Conservation (phyloP, 345 rosid genomes). For the Citropsis articulata region DNA sequence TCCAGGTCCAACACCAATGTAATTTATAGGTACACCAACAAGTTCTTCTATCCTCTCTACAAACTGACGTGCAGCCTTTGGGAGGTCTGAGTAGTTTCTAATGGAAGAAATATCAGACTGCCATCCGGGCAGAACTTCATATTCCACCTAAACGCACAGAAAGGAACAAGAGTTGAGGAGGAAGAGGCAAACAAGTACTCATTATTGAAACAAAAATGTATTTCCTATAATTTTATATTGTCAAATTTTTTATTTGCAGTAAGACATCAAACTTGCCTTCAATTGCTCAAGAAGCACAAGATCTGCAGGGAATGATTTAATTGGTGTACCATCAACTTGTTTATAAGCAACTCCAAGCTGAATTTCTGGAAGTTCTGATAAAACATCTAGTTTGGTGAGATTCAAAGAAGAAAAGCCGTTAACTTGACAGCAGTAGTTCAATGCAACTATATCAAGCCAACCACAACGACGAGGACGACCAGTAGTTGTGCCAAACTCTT, state of each 20-base stretch:
- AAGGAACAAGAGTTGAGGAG: background rate
- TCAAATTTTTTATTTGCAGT: background rate
- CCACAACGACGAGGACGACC: slow-evolving; percentile 99
- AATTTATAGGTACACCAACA: slow-evolving; percentile 75
- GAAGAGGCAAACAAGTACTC: background rate
- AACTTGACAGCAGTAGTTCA: slow-evolving; percentile 77
- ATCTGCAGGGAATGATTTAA: slow-evolving; percentile 85
- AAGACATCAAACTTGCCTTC: slow-evolving; percentile 39
- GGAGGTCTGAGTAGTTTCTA: slow-evolving; percentile 79
- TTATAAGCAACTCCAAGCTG: slow-evolving; percentile 79
- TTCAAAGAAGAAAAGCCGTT: slow-evolving; percentile 96
- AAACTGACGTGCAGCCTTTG: slow-evolving; percentile 69
- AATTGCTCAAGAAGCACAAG: slow-evolving; percentile 77
- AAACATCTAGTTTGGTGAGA: slow-evolving; percentile 91
- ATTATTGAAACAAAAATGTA: background rate
- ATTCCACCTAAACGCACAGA: slow-evolving; percentile 60
- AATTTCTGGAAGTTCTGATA: slow-evolving; percentile 82
- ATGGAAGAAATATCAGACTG: slow-evolving; percentile 68
- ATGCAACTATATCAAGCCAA: slow-evolving; percentile 96
- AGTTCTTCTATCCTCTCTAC: slow-evolving; percentile 94
- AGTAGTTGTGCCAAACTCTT: slow-evolving; percentile 95
- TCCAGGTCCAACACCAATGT: slow-evolving; percentile 91
- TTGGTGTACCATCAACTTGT: slow-evolving; percentile 61
- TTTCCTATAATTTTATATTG: background rate
- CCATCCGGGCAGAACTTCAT: slow-evolving; percentile 93